Evolutionary conservation across 306 rosid genomes (phyloP).

Genomic region (Corylus avellana): DNA sequence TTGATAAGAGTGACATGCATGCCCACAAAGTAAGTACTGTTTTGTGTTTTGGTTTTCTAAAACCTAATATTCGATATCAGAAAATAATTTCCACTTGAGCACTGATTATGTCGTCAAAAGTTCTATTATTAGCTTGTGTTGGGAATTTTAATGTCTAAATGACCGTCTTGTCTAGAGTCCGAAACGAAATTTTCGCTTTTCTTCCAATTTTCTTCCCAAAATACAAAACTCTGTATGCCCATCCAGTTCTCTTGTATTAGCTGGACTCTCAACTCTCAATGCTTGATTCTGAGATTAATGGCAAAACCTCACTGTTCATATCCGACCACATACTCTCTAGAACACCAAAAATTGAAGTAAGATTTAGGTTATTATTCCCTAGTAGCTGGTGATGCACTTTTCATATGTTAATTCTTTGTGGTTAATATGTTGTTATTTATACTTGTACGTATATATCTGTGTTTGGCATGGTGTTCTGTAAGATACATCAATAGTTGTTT

Average conservation of each 20-base stretch:
- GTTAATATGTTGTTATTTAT: background rate
- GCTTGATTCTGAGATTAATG: background rate
- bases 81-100: background rate
- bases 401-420: background rate
- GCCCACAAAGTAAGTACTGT: background rate
- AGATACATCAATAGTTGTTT: background rate
- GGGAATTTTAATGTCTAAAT: background rate
- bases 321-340: background rate
- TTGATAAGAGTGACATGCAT: background rate
- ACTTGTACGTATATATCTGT: background rate
- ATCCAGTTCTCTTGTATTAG: background rate
- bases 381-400: background rate
- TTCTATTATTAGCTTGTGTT: background rate
- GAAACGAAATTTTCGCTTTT: too few species aligned
- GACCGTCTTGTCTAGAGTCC: background rate
- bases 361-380: background rate
- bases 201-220: background rate
- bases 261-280: background rate
- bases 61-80: background rate
- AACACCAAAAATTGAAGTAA: background rate
- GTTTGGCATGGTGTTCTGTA: background rate
- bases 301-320: background rate
- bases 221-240: background rate
- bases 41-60: background rate
- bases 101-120: background rate